Evolutionary conservation across 192 early-diverging fungal genomes (phyloP).

Genomic region (Umbelopsis isabellina): DNA sequence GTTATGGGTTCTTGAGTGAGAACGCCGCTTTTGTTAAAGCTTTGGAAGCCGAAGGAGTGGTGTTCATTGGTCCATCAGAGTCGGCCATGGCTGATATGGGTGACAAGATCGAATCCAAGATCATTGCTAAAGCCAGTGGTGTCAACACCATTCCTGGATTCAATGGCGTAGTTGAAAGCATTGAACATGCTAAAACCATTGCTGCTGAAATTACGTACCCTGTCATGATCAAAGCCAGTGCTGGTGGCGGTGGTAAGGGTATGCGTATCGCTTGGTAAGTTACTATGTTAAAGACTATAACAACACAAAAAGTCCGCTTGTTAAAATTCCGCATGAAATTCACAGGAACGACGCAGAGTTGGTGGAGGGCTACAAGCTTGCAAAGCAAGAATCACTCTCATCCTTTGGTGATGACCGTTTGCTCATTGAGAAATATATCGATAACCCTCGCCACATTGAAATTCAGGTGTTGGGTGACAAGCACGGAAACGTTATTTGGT

Average conservation of each 20-base stretch:
- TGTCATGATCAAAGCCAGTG: slow-evolving; percentile 85
- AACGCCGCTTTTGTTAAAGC: slow-evolving; percentile 82
- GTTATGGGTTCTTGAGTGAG: slow-evolving; percentile 96
- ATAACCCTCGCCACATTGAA: slow-evolving; percentile 79
- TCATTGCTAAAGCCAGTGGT: slow-evolving; percentile 70
- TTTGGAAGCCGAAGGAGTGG: slow-evolving; percentile 70
- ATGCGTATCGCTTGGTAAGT: slow-evolving; percentile 75
- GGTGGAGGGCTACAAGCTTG: slow-evolving; percentile 77
- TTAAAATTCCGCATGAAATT: background rate
- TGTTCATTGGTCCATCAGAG: slow-evolving; percentile 74
- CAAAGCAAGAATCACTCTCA: slow-evolving; percentile 77
- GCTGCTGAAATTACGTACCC: slow-evolving; percentile 73
- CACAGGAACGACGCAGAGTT: slow-evolving; percentile 60
- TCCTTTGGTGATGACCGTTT: slow-evolving; percentile 89
- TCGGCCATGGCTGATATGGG: slow-evolving; percentile 77
- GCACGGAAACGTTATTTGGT: slow-evolving; percentile 74
- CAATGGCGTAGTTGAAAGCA: slow-evolving; percentile 76
- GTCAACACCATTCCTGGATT: slow-evolving; percentile 88
- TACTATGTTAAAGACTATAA: background rate
- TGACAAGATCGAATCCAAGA: slow-evolving; percentile 82
- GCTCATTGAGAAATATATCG: slow-evolving; percentile 92
- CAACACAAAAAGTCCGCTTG: background rate
- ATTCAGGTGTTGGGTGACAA: slow-evolving; percentile 75
- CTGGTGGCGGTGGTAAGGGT: slow-evolving; percentile 85
- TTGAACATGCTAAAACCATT: slow-evolving; percentile 76